Evolutionary conservation across 352 stramenopile genomes (phyloP), one percentile per base, ranked within the genome.

Genomic region (Phytopythium vexans): DNA sequence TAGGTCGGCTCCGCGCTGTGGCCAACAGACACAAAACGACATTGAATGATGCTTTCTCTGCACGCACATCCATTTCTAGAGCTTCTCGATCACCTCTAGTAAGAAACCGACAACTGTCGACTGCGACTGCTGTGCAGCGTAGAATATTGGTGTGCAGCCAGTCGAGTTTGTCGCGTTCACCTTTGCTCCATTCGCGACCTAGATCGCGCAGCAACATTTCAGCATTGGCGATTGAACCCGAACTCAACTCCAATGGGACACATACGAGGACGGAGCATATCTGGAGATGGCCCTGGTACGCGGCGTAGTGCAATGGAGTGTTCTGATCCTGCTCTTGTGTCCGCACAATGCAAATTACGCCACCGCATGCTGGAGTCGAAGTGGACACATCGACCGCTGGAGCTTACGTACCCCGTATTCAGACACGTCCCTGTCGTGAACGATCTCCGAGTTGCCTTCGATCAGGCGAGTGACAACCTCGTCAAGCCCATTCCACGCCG

Each of bases 281-380:
- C 0, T 56, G 38, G 0, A 34, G 36, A 41, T 88, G 68, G 5
- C 80, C 80, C 58, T 86, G 74, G 54, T 92, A 91, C 14, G 80
- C 80, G 4, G 82, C 76, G 41, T 91, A 92, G 47, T 92, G 82
- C n/a, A 92, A 64, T 32, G 82, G 56, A 1, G 72, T 76, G 52
- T 91, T 91, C 31, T 58, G 38, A 27, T 77, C 69, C 80, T 89
- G 45, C 21, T 50, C 35, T 36, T 11, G 37, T 52, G 27, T 49
- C 36, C 7, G 32, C 9, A 8, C 16, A 10, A 51, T 35, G 16
- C 41, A 47, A 15, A 11, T 39, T 9, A n/a, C n/a, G 39, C 35
- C n/a, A 9, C 16, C 40, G 6, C 35, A 7, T 35, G 34, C 14
- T 49, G 10, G 12, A 53, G 12, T 8, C 27, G 56, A 35, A 58